Percentiles rank a stretch among this genome's conserved stretches.
Evolutionary conservation across 2,329 filamentous ascomycete species (phyloP).

Genomic region (Ceratocystiopsis minuta): DNA sequence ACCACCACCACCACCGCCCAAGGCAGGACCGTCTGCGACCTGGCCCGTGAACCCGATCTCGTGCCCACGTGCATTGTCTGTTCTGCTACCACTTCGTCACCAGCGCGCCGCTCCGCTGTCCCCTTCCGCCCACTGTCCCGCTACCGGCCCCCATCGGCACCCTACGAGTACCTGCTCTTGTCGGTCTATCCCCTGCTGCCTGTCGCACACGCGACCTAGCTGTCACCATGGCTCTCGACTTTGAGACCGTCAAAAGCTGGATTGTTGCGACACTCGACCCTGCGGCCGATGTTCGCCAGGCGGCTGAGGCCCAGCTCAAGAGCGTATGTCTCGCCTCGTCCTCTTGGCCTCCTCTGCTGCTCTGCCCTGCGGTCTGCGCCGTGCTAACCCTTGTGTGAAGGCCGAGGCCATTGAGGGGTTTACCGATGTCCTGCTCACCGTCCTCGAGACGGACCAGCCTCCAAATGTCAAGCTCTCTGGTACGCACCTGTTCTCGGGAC

Average conservation of each 20-base stretch:
- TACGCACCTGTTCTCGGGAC: slow-evolving; percentile 28
- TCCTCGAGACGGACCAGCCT: slow-evolving; percentile 78
- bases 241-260: slow-evolving; percentile 9
- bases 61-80: too few species aligned
- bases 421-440: slow-evolving; percentile 74
- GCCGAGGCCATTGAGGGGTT: slow-evolving; percentile 84
- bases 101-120: too few species aligned
- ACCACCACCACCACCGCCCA: too few species aligned
- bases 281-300: slow-evolving; percentile 35
- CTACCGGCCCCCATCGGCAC: too few species aligned
- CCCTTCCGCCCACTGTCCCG: too few species aligned
- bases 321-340: slow-evolving; percentile 35
- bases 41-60: too few species aligned
- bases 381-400: slow-evolving; percentile 24
- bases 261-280: slow-evolving; percentile 9
- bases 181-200: neutral
- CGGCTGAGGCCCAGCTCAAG: slow-evolving; percentile 68
- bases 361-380: too few species aligned
- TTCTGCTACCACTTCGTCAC: too few species aligned
- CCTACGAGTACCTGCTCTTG: too few species aligned
- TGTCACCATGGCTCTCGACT: slow-evolving; percentile 24
- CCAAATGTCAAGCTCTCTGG: slow-evolving; percentile 71
- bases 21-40: too few species aligned
- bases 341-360: neutral
- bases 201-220: slow-evolving; percentile 23